Percentiles rank a stretch among this genome's conserved stretches.
Evolutionary conservation across 495 filamentous ascomycete species (phyloP).

Genomic region (Tuber borchii): DNA sequence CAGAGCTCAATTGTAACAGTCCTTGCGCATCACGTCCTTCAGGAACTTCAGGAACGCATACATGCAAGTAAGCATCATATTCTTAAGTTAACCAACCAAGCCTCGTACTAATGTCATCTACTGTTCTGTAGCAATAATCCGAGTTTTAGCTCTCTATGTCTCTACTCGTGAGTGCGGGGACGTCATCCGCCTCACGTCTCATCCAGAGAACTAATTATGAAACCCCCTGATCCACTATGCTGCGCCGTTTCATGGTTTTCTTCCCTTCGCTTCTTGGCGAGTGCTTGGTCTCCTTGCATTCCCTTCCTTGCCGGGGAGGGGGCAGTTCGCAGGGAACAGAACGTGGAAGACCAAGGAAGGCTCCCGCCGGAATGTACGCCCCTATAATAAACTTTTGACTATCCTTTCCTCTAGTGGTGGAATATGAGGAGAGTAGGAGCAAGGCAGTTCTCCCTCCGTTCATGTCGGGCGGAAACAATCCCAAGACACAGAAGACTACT

Average conservation of each 20-base stretch:
- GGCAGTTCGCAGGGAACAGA: neutral
- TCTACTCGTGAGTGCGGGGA: neutral
- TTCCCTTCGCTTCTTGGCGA: neutral
- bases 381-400: neutral
- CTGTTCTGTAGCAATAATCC: neutral
- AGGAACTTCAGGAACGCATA: neutral
- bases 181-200: neutral
- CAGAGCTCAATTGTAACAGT: neutral
- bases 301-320: neutral
- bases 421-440: neutral
- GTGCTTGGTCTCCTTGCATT: neutral
- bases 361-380: neutral
- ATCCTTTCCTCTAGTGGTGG: neutral
- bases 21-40: neutral
- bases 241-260: neutral
- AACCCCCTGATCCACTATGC: neutral
- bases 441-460: neutral
- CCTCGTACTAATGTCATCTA: neutral
- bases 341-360: neutral
- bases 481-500: neutral
- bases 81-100: neutral
- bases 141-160: neutral
- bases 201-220: neutral
- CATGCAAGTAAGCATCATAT: neutral
- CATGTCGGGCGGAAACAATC: neutral